These are phyloP conservation scores for Euclidium syriacum DNA, from an alignment of 345 rosid genomes.

Conservation along the genomic window DNA sequence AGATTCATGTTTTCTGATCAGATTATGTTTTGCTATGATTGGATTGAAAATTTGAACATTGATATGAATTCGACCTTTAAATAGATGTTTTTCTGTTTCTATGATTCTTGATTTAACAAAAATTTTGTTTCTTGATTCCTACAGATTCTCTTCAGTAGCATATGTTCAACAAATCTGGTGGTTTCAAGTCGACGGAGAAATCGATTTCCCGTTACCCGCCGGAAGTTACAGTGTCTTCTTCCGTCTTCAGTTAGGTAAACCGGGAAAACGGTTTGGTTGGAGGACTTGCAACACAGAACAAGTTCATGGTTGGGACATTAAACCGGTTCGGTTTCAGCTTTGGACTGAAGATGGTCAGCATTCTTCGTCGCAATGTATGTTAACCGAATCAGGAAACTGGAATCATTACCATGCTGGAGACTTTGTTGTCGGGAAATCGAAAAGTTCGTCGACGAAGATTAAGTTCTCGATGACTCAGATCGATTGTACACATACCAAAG, in stretches of 20 bases:
- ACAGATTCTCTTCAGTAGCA: conserved; percentile 69
- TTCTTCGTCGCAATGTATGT: conserved; percentile 60
- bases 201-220: conserved; percentile 84
- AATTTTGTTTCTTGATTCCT: not conserved
- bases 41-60: not conserved
- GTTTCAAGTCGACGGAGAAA: conserved; percentile 83
- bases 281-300: conserved; percentile 63
- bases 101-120: not conserved
- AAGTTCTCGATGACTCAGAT: conserved; percentile 91
- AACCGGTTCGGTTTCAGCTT: conserved; percentile 83
- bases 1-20: too few species aligned
- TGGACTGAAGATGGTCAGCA: conserved; percentile 85
- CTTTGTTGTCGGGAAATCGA: conserved; percentile 46
- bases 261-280: conserved; percentile 62
- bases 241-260: conserved; percentile 73
- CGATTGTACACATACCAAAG: conserved; percentile 98
- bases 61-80: not conserved
- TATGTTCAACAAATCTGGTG: conserved; percentile 98
- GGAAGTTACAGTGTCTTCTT: conserved; percentile 83
- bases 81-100: not conserved
- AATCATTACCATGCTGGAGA: conserved; percentile 76
- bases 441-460: conserved; percentile 37
- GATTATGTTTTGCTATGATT: not conserved
- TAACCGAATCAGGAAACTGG: conserved; percentile 74
- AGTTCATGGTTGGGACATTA: conserved; percentile 89